phyloP scores from a whole-genome alignment of 164 flowering plant genomes.

The Stephania cephalantha region DNA sequence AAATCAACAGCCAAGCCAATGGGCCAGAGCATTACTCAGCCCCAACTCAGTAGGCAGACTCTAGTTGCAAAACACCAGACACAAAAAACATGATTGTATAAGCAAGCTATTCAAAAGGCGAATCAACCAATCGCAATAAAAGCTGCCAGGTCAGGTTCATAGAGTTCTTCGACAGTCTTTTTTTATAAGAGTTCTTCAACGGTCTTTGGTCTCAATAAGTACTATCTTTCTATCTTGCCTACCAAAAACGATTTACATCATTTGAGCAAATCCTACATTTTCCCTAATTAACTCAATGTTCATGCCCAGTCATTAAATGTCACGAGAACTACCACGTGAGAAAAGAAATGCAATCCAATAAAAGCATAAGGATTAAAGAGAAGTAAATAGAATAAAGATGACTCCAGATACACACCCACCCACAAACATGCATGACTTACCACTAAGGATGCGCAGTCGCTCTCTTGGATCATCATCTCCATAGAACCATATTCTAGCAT shows the following conservation, averaged over 20 bases:
- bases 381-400: not conserved
- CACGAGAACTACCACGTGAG: not conserved
- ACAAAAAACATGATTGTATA: not conserved
- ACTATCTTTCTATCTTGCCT: not conserved
- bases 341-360: not conserved
- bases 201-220: not conserved
- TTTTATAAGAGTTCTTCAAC: not conserved
- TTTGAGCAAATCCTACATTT: not conserved
- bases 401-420: too few species aligned
- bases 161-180: not conserved
- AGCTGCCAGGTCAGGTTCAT: not conserved
- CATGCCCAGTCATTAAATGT: not conserved
- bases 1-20: not conserved
- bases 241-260: not conserved
- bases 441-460: slow-evolving; percentile 80
- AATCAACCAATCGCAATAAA: not conserved
- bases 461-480: slow-evolving; percentile 95
- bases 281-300: not conserved
- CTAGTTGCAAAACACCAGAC: not conserved
- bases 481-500: slow-evolving; percentile 97
- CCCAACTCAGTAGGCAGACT: not conserved
- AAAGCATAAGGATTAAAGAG: not conserved
- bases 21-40: not conserved
- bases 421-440: slow-evolving; percentile 29
- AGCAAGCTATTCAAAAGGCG: not conserved